Evolutionary conservation across 495 filamentous ascomycete species (phyloP).

Genomic region (Penicillium egyptiacum): DNA sequence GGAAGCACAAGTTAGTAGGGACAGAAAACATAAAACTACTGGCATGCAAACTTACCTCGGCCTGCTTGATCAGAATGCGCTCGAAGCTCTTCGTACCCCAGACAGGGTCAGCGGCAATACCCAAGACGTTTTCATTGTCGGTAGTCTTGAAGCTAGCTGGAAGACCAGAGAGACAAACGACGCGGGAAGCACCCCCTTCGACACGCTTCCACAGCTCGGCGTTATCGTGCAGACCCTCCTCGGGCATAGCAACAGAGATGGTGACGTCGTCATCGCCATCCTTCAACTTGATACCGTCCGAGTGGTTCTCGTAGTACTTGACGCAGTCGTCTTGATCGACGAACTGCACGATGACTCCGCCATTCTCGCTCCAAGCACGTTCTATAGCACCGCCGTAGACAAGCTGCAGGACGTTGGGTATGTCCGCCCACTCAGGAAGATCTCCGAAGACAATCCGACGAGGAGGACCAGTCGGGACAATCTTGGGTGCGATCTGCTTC

Average conservation of each 20-base stretch:
- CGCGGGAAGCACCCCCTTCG: slow-evolving; percentile 4
- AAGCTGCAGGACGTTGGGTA: slow-evolving; percentile 39
- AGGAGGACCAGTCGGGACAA: not conserved
- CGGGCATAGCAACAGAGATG: slow-evolving; percentile 1
- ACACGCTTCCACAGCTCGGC: not conserved
- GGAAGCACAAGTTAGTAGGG: not conserved
- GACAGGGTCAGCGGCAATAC: not conserved
- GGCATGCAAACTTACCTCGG: not conserved
- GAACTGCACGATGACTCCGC: slow-evolving; percentile 14
- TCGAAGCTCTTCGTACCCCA: slow-evolving; percentile 4
- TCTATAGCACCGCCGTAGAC: slow-evolving; percentile 49
- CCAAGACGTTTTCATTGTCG: not conserved
- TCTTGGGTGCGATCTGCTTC: slow-evolving; percentile 3
- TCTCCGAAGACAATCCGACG: slow-evolving; percentile 40
- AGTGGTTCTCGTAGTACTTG: slow-evolving; percentile 5
- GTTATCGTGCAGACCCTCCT: slow-evolving; percentile 4
- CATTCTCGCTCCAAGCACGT: slow-evolving; percentile 18
- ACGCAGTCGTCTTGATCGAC: slow-evolving; percentile 8
- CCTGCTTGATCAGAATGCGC: slow-evolving; percentile 5
- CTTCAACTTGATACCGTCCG: slow-evolving; percentile 4
- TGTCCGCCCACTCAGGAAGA: slow-evolving; percentile 33
- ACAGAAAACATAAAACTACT: slow-evolving; percentile 1
- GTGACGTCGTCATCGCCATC: not conserved
- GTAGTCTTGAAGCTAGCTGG: not conserved
- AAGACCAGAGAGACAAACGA: slow-evolving; percentile 8